Conservation (phyloP, 2,329 filamentous ascomycete genomes). For the Epichloe baconii region DNA sequence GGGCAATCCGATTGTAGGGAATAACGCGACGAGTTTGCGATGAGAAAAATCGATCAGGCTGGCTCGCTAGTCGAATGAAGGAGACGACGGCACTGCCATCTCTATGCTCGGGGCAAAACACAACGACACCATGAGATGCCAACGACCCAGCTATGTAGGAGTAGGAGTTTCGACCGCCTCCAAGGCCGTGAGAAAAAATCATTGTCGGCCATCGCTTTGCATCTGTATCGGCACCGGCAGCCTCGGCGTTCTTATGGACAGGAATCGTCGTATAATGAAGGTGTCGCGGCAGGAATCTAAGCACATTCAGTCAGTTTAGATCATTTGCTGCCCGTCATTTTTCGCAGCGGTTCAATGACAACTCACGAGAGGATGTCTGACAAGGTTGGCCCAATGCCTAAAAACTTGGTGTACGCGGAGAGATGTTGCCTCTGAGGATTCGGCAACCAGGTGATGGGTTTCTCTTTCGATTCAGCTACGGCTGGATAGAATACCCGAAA, state of each 20-base stretch:
- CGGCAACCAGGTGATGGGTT: slow-evolving; percentile 63
- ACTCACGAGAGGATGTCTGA: slow-evolving; percentile 48
- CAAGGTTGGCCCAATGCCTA: slow-evolving; percentile 49
- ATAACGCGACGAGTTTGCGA: slow-evolving; percentile 20
- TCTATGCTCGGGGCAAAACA: slow-evolving; percentile 70
- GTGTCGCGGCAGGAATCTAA: slow-evolving; percentile 53
- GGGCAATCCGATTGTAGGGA: slow-evolving; percentile 42
- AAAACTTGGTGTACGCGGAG: slow-evolving; percentile 62
- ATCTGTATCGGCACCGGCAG: slow-evolving; percentile 41
- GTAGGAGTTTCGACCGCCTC: slow-evolving; percentile 70
- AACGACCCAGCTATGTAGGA: slow-evolving; percentile 70
- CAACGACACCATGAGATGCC: slow-evolving; percentile 68
- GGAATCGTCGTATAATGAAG: slow-evolving; percentile 64
- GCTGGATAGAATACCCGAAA: slow-evolving; percentile 78
- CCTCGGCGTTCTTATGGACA: slow-evolving; percentile 54
- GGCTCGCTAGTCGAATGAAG: slow-evolving; percentile 49
- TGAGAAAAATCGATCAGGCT: slow-evolving; percentile 21
- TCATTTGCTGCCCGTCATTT: background rate
- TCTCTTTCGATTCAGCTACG: slow-evolving; percentile 34
- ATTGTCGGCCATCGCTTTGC: slow-evolving; percentile 61
- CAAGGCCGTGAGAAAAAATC: slow-evolving; percentile 72
- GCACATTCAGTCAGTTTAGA: background rate
- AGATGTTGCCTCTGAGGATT: slow-evolving; percentile 62
- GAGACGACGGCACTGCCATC: slow-evolving; percentile 70
- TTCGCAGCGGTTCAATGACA: background rate